Evolutionary conservation across 1,284 basidiomycete genomes (phyloP), one percentile per base, ranked within the genome.

Genomic region (Ustilago lituana): DNA sequence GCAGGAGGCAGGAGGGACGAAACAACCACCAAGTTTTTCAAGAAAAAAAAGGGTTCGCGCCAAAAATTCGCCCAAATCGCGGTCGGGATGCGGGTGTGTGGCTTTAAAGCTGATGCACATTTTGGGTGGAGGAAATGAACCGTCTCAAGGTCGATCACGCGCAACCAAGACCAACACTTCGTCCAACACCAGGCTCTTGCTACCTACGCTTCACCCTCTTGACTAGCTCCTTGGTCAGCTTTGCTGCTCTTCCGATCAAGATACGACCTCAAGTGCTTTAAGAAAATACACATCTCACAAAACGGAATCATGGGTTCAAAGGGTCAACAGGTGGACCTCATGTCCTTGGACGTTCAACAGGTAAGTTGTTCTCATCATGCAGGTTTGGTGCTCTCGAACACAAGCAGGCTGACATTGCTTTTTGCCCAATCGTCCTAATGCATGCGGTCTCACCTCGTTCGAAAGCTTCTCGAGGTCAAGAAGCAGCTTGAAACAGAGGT

Each of bases 401-500:
- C n/a, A n/a, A n/a, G n/a, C n/a, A n/a, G n/a, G n/a, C n/a, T n/a
- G n/a, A n/a, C n/a, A n/a, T n/a, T n/a, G n/a, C n/a, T n/a, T n/a
- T n/a, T n/a, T n/a, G n/a, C n/a, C n/a, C n/a, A n/a, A n/a, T n/a
- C n/a, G n/a, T n/a, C n/a, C n/a, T n/a, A n/a, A n/a, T n/a, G n/a
- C n/a, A 39, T 43, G 6, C 8, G 29, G 40, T 17, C 24, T 17
- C 19, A 32, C 12, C 8, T 38, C 36, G 15, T 36, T 15, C 15
- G 17, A 6, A 19, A 78, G 75, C 74, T 81, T 27, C 51, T 74
- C 19, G 77, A 82, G 40, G 77, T 80, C 33, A 73, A 76, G 41
- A 74, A 73, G 51, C 78, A 80, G 47, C 71, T 80, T 17, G 74
- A 78, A 43, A 83, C 97, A 92, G 95, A 98, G 86, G 84, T 98